Evolutionary conservation across 1,139 yeast genomes (phyloP), one percentile per base, ranked within the genome.

Genomic region (Petasospora fabianii): DNA sequence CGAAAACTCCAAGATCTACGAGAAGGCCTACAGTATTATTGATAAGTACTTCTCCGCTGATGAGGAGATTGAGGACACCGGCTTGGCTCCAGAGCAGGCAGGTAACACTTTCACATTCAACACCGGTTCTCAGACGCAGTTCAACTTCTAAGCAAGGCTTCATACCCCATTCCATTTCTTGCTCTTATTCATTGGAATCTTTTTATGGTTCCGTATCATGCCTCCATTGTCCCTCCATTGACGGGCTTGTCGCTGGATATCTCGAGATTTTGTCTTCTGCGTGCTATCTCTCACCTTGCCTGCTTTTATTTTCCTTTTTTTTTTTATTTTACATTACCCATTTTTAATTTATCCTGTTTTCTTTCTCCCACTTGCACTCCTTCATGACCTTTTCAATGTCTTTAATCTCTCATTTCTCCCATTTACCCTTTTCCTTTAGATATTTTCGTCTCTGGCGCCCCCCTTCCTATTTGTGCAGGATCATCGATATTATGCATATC

Each of bases 71-170:
- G 87, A 81, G 53, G 88, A 79, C 53, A 79, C 83, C 44, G 86
- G 82, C 41, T 70, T 90, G 61, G 92, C 85, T 48, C 96, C 97
- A 29, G 81, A 80, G 54, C 77, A 83, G 48, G 75, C 81, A 45
- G 95, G 94, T 32, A 90, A 86, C 56, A 79, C 92, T 35, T 92
- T 84, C 64, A 87, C 92, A 4, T 92, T 92, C 63, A 96, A 96
- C 47, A 77, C 85, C 19, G 61, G 60, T 38, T 63, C 59, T 46
- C 66, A 63, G 44, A 57, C 62, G 41, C 61, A 62, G 41, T 65
- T 65, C 49, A 57, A 62, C 37, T 65, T 54, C 32, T 54, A 37
- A 31, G 10, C 15, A 6, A 14, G 8, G n/a, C 15, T 15, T 31
- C 24, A 19, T 20, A n/a, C 26, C 26, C 32, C 32, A 30, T 15